Conservation (phyloP, 441 rosid species). For the Hura crepitans region DNA sequence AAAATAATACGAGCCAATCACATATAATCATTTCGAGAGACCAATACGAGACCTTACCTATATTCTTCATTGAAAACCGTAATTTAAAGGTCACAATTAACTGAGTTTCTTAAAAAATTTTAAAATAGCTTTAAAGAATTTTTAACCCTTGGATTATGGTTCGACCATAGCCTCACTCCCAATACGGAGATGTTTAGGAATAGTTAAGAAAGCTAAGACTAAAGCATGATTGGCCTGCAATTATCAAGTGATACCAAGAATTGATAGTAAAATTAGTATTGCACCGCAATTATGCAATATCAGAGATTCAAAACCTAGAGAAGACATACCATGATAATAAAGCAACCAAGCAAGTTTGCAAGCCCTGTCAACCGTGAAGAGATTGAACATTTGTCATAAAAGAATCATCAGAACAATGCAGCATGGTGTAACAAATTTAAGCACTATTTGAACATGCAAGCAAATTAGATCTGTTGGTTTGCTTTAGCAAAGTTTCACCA, state of each 20-base stretch:
- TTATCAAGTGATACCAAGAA: not conserved
- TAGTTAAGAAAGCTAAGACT: not conserved
- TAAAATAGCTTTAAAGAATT: no score
- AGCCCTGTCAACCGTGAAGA: slow-evolving; percentile 57
- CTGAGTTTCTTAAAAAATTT: no score
- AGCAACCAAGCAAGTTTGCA: slow-evolving; percentile 94
- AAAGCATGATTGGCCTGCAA: not conserved
- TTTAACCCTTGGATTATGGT: no score
- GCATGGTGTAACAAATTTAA: slow-evolving; percentile 8
- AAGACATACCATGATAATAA: slow-evolving; percentile 68
- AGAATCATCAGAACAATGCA: slow-evolving; percentile 9
- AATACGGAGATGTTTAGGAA: no score
- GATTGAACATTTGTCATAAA: slow-evolving; percentile 27
- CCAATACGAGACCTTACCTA: not conserved
- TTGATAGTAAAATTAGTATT: not conserved
- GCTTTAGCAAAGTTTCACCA: not conserved
- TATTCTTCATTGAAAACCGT: no score
- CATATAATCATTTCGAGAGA: not conserved
- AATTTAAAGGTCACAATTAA: no score
- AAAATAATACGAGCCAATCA: not conserved
- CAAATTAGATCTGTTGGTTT: not conserved
- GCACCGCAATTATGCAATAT: not conserved
- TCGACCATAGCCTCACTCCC: no score
- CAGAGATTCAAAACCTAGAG: not conserved
- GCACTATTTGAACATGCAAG: not conserved